phyloP scores from a whole-genome alignment of 2,329 filamentous ascomycete species.

The Penicillium sp. region DNA sequence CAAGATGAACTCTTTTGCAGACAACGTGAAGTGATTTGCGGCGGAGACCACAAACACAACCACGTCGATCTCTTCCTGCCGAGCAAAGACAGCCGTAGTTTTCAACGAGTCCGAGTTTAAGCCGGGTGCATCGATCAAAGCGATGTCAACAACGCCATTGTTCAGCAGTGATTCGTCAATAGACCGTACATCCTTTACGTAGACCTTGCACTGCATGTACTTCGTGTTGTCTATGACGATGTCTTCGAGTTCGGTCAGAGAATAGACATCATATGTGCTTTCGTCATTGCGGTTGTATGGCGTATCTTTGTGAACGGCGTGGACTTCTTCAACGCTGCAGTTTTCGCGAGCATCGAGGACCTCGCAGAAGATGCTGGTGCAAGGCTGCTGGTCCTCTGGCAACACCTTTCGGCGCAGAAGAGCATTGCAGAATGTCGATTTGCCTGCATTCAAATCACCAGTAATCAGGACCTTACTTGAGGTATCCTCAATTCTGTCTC shows the following conservation, averaged over 20 bases:
- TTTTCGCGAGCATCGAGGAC: constrained; percentile 92
- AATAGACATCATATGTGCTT: constrained; percentile 86
- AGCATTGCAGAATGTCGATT: constrained; percentile 99
- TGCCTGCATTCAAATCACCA: constrained; percentile 93
- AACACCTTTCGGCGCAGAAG: constrained; percentile 85
- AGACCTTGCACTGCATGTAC: constrained; percentile 95
- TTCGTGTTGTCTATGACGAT: constrained; percentile 85
- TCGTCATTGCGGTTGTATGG: constrained; percentile 87
- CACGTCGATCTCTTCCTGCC: constrained; percentile 97
- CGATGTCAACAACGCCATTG: constrained; percentile 97
- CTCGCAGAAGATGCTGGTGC: constrained; percentile 97
- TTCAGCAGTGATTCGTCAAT: constrained; percentile 94
- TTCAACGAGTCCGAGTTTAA: constrained; percentile 95
- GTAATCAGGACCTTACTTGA: constrained; percentile 96
- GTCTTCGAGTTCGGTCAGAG: constrained; percentile 73
- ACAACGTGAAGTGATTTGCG: constrained; percentile 95
- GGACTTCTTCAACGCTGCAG: constrained; percentile 86
- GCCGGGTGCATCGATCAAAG: constrained; percentile 92
- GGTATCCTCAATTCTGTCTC: constrained; percentile 94
- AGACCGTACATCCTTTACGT: constrained; percentile 82
- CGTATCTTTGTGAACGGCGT: constrained; percentile 80
- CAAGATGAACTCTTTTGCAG: constrained; percentile 96
- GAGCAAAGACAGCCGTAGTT: constrained; percentile 93
- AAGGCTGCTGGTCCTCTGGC: constrained; percentile 96
- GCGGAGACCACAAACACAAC: constrained; percentile 98